A percentile compares a stretch with the other conserved stretches of the same genome.
Conservation (phyloP, 345 rosid genomes). For the Eucalyptus marginata region DNA sequence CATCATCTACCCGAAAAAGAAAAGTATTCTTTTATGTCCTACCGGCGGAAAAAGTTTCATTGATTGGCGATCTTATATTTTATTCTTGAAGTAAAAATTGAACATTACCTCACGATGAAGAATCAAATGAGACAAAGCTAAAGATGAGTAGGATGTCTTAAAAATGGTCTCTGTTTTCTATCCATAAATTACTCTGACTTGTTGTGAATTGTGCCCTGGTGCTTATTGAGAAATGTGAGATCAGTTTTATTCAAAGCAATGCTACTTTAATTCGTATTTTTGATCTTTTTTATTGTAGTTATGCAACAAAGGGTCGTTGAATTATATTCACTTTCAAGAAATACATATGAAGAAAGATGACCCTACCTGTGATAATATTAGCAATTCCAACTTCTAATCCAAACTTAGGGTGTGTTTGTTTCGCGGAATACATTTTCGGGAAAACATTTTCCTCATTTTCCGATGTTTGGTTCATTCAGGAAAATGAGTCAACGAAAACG, state of each 20-base stretch:
- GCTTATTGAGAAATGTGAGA: not conserved
- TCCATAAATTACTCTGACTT: not conserved
- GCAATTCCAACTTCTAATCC: not conserved
- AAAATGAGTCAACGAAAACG: too few species aligned
- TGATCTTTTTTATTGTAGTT: not conserved
- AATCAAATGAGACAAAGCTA: not conserved
- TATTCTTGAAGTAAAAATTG: not conserved
- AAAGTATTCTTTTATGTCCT: not conserved
- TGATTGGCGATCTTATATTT: not conserved
- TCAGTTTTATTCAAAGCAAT: not conserved
- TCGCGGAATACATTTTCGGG: too few species aligned
- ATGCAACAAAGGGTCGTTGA: not conserved
- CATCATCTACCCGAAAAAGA: not conserved
- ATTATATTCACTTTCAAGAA: not conserved
- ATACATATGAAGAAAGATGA: not conserved
- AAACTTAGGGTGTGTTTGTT: too few species aligned
- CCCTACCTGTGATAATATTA: not conserved
- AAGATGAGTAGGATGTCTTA: not conserved
- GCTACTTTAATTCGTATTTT: not conserved
- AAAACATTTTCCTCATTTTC: too few species aligned
- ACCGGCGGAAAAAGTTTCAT: not conserved
- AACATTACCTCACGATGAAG: not conserved
- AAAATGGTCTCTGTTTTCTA: not conserved
- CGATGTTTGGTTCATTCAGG: too few species aligned
- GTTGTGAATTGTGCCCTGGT: accelerated